Conservation (phyloP, 2,329 filamentous ascomycete species). For the Aspergillus sp. region DNA sequence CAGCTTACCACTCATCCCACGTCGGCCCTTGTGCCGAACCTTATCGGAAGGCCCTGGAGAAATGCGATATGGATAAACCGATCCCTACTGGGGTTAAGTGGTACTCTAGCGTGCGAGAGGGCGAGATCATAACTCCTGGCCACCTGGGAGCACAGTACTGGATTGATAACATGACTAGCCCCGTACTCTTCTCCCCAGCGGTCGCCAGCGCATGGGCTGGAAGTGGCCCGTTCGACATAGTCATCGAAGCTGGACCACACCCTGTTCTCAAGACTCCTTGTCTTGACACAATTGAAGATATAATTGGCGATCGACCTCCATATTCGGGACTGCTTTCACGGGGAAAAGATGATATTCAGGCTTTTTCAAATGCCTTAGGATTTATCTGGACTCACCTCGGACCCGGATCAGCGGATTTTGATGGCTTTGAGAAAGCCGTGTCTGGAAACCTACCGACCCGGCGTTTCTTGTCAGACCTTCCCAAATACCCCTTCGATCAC, state of each 20-base stretch:
- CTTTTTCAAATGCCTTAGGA: constrained; percentile 9
- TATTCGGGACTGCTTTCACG: constrained; percentile 10
- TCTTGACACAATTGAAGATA: constrained; percentile 7
- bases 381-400: constrained; percentile 13
- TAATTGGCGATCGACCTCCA: background rate
- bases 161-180: constrained; percentile 25
- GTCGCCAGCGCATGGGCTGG: constrained; percentile 6
- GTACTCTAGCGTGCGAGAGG: constrained; percentile 7
- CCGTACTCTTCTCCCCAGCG: constrained; percentile 27
- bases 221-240: constrained; percentile 7
- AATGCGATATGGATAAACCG: background rate
- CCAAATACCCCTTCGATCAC: background rate
- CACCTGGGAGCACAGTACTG: constrained; percentile 20
- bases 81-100: background rate
- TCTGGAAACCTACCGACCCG: constrained; percentile 7
- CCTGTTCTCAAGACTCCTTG: constrained; percentile 21
- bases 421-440: constrained; percentile 4
- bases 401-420: constrained; percentile 6
- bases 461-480: background rate
- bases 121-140: background rate
- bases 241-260: constrained; percentile 26
- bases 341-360: constrained; percentile 5
- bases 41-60: constrained; percentile 10
- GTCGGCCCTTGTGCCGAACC: constrained; percentile 21
- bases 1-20: constrained; percentile 35